phyloP scores from a whole-genome alignment of 192 early-diverging fungal genomes.

The Endogone sp. region DNA sequence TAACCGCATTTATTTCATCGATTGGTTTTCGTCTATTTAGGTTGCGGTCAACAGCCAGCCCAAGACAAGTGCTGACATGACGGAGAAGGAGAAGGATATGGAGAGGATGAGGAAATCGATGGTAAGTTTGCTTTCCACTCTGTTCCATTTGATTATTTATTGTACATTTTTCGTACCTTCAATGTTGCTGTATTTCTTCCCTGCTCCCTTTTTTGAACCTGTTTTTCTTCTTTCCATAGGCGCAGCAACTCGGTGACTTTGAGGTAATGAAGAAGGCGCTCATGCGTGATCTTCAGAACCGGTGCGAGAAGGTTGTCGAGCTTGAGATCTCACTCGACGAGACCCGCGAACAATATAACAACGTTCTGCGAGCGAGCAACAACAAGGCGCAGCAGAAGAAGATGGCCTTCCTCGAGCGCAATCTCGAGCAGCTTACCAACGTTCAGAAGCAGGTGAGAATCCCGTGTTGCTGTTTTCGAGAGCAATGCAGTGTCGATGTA shows the following conservation, averaged over 20 bases:
- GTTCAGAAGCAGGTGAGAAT: constrained; percentile 80
- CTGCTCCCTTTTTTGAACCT: no score
- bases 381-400: constrained; percentile 87
- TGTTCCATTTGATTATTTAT: not conserved
- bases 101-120: constrained; percentile 63
- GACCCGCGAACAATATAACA: constrained; percentile 89
- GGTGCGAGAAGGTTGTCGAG: constrained; percentile 98
- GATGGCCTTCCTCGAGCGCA: constrained; percentile 97
- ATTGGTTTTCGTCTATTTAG: no score
- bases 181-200: no score
- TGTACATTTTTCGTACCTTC: not conserved
- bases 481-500: not conserved
- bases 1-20: no score
- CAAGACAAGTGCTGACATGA: not conserved
- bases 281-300: constrained; percentile 96
- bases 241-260: constrained; percentile 75
- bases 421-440: constrained; percentile 91
- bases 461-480: not conserved
- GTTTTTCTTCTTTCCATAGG: no score
- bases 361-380: constrained; percentile 77
- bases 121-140: constrained; percentile 7
- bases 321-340: constrained; percentile 97
- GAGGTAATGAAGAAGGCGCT: constrained; percentile 98
- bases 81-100: constrained; percentile 68
- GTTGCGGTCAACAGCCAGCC: not conserved